Conservation (phyloP, 257 asterid genomes). For the Vinca minor region DNA sequence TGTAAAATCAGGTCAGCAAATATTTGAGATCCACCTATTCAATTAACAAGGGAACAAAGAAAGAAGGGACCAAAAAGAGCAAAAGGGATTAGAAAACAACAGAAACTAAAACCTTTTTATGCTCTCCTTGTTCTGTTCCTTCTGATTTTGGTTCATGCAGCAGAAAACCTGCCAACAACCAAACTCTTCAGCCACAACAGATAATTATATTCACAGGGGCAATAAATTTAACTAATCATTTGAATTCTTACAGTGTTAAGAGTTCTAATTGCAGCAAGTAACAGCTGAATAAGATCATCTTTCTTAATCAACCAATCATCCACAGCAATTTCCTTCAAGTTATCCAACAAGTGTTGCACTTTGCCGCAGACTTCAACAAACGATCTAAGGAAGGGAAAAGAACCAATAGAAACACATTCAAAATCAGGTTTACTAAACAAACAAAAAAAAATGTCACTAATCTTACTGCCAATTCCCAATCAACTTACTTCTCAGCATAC, state of each 20-base stretch:
- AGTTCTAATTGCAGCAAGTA: slow-evolving; percentile 40
- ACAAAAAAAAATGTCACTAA: not conserved
- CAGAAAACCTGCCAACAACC: slow-evolving; percentile 53
- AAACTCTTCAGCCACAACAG: slow-evolving; percentile 16
- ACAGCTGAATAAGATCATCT: slow-evolving; percentile 45
- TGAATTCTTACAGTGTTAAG: slow-evolving; percentile 47
- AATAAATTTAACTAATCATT: not conserved
- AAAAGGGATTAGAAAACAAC: slow-evolving; percentile 1
- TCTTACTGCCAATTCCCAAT: not conserved
- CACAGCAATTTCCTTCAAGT: slow-evolving; percentile 36
- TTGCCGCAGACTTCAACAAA: slow-evolving; percentile 43
- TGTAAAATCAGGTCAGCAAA: slow-evolving; percentile 23
- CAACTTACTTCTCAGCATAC: slow-evolving; percentile 53
- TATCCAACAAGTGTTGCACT: slow-evolving; percentile 36
- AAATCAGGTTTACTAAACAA: not conserved
- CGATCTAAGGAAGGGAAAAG: slow-evolving; percentile 42
- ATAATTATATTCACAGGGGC: not conserved
- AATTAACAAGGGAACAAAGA: not conserved
- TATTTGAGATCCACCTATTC: not conserved
- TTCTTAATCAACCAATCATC: slow-evolving; percentile 42
- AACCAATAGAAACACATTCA: not conserved
- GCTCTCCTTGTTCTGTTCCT: slow-evolving; percentile 40
- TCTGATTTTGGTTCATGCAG: slow-evolving; percentile 45
- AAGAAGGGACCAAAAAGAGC: not conserved
- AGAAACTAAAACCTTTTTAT: slow-evolving; percentile 45